Evolutionary conservation across 768 basidiomycete species (phyloP).

Genomic region (Daedaleopsis nitida): DNA sequence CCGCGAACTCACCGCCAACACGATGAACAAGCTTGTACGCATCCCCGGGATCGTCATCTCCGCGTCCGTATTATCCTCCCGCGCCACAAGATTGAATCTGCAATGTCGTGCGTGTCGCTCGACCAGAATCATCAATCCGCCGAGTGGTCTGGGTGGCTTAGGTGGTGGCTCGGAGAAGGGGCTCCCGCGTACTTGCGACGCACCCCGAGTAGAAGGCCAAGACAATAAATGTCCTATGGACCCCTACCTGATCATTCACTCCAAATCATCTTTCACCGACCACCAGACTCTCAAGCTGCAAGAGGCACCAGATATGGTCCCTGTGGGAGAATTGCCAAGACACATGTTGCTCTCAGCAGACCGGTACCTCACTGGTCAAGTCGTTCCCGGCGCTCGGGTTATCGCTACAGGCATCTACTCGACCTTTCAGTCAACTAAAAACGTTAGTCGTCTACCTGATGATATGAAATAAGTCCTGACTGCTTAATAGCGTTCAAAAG

Average conservation of each 20-base stretch:
- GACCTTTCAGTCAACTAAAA: constrained; percentile 88
- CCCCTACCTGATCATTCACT: constrained; percentile 94
- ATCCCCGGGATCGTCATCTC: constrained; percentile 98
- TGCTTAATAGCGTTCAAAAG: constrained; percentile 63
- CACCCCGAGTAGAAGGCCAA: constrained; percentile 75
- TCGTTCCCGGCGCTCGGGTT: constrained; percentile 94
- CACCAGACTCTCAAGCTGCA: constrained; percentile 97
- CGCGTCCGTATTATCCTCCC: constrained; percentile 89
- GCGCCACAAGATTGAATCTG: constrained; percentile 88
- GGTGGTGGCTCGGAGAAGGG: constrained; percentile 84
- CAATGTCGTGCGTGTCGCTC: constrained; percentile 91
- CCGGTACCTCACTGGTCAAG: constrained; percentile 87
- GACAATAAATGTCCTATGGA: constrained; percentile 95
- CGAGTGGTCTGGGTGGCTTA: constrained; percentile 81
- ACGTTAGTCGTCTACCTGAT: constrained; percentile 49
- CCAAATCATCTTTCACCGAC: constrained; percentile 92
- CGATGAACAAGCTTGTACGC: constrained; percentile 94
- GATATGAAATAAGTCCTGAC: not conserved
- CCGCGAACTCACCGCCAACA: constrained; percentile 90
- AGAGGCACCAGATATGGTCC: constrained; percentile 99
- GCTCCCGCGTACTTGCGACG: constrained; percentile 87
- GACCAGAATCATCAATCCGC: constrained; percentile 75
- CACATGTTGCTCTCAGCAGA: constrained; percentile 94
- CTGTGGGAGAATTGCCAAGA: constrained; percentile 94
- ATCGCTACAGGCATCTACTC: constrained; percentile 97